phyloP scores from a whole-genome alignment of 805 yeast species.

The Sugiyamaella valdiviana region DNA sequence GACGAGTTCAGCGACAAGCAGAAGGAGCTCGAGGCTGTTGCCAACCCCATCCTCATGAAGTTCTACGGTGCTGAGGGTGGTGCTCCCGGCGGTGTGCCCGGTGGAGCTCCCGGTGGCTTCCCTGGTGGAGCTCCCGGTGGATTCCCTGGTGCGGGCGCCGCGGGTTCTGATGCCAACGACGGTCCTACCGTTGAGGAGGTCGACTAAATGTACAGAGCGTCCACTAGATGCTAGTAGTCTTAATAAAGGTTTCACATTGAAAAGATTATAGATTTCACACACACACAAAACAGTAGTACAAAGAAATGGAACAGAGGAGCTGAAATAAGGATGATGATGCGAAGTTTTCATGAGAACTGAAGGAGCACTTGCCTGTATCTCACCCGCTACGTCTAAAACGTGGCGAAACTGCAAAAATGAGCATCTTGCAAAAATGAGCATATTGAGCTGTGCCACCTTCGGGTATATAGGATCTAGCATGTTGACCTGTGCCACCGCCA shows the following conservation, averaged over 20 bases:
- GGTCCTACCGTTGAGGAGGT: constrained; percentile 59
- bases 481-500: no score
- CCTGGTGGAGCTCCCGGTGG: constrained; percentile 60
- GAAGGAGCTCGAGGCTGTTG: constrained; percentile 91
- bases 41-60: constrained; percentile 95
- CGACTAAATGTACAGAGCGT: constrained; percentile 18
- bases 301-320: neutral
- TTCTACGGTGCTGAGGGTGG: constrained; percentile 85
- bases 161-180: constrained; percentile 34
- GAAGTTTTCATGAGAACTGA: no score
- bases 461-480: no score
- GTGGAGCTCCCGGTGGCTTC: constrained; percentile 63
- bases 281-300: neutral
- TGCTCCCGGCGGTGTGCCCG: constrained; percentile 69
- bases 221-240: neutral
- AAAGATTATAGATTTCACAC: no score
- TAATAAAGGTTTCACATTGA: no score
- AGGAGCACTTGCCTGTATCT: no score
- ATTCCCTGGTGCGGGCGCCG: constrained; percentile 42
- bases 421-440: no score
- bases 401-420: no score
- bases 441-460: no score
- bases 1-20: constrained; percentile 91
- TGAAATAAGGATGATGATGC: neutral
- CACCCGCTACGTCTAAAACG: no score